These are phyloP conservation scores for Infundibulicybe gibba DNA, from an alignment of 768 basidiomycete species.

Conservation along the genomic window DNA sequence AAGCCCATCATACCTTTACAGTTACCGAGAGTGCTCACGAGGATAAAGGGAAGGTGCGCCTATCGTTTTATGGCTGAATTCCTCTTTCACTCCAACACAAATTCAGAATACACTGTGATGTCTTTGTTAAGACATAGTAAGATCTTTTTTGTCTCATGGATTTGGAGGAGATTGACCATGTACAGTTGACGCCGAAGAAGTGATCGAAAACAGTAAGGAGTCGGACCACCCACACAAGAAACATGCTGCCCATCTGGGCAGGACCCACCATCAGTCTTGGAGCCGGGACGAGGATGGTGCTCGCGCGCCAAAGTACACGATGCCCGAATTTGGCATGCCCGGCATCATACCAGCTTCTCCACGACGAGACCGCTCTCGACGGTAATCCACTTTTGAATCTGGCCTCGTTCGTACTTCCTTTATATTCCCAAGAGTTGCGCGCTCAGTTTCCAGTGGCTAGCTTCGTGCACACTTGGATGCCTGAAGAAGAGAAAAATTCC, in stretches of 20 bases:
- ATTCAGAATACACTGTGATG: not conserved
- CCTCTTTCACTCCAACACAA: no score
- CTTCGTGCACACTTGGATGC: conserved; percentile 59
- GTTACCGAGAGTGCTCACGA: no score
- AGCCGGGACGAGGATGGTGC: conserved; percentile 37
- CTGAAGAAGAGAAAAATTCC: conserved; percentile 46
- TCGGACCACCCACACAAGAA: conserved; percentile 36
- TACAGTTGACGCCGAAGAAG: conserved; percentile 44
- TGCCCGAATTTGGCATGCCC: conserved; percentile 40
- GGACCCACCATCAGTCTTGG: conserved; percentile 28
- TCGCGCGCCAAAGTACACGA: conserved; percentile 38
- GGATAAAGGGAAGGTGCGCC: no score
- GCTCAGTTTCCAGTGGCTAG: conserved; percentile 13
- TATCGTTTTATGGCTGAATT: no score
- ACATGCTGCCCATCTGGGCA: conserved; percentile 22
- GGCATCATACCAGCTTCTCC: conserved; percentile 46
- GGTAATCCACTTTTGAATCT: conserved; percentile 59
- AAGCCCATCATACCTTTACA: no score
- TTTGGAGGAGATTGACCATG: not conserved
- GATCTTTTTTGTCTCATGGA: not conserved
- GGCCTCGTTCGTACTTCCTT: conserved; percentile 49
- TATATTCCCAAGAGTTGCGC: not conserved
- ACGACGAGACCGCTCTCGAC: conserved; percentile 55
- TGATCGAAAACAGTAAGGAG: conserved; percentile 38
- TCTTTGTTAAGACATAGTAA: conserved; percentile 5